Evolutionary conservation across 83 land plant genomes (phyloP).

Genomic region (Thuja plicata): DNA sequence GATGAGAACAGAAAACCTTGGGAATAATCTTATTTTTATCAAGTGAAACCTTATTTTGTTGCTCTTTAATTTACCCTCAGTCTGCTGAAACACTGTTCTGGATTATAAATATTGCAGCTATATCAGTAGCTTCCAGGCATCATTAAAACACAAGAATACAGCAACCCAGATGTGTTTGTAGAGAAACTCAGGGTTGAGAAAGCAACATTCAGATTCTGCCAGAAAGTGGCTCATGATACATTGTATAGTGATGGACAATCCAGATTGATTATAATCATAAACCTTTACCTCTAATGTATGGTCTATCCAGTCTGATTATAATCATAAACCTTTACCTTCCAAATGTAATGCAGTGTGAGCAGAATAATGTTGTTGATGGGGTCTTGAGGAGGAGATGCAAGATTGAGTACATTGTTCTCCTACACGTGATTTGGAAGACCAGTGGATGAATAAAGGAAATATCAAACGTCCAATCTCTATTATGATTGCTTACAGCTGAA

Average conservation of each 20-base stretch:
- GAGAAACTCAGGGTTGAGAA: not conserved
- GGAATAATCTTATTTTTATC: not conserved
- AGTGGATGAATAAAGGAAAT: not conserved
- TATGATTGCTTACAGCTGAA: not conserved
- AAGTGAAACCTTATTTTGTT: not conserved
- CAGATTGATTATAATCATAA: not conserved
- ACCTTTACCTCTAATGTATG: not conserved
- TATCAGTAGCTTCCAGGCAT: not conserved
- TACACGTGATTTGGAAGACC: not conserved
- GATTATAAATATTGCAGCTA: not conserved
- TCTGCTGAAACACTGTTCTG: not conserved
- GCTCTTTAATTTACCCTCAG: not conserved
- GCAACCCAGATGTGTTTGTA: not conserved
- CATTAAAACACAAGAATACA: conserved; percentile 5
- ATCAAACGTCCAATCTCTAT: not conserved
- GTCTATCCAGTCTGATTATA: not conserved
- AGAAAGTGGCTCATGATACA: not conserved
- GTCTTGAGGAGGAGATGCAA: too few species aligned
- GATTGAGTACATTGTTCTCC: not conserved
- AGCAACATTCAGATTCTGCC: not conserved
- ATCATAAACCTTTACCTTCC: not conserved
- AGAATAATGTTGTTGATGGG: too few species aligned
- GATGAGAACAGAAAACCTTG: not conserved
- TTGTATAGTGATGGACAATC: not conserved
- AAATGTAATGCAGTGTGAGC: too few species aligned